Base-by-base conservation (phyloP, 2,329 filamentous ascomycete genomes). In the Geosmithia putterillii region DNA sequence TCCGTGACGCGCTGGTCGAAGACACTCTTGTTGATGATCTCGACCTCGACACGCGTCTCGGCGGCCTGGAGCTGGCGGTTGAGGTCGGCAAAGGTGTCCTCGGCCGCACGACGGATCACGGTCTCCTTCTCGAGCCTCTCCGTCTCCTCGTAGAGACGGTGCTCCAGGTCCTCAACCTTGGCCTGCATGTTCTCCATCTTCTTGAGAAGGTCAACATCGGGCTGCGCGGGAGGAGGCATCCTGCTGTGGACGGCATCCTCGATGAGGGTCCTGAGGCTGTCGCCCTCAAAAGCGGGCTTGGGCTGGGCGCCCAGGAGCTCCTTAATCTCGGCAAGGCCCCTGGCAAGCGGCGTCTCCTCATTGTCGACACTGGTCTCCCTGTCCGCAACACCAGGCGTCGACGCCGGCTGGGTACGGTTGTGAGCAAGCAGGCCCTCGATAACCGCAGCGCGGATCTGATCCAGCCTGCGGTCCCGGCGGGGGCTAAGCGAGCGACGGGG, bases 361-460 rank as follows among this genome's bases (percentile, higher is more conserved):
- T 38, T 36, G 17, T 72, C 70, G 1, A 60, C 46, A 4, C 48
- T 37, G 8, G 54, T 14, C 45, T 42, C 41, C 7, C 55, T 48
- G 8, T 51, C 43, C 19, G 54, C 45, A 10, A 59, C 51, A 15
- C 54, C 47, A 18, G 57, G 40, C 1, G 48, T 46, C 46, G 59
- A 56, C 9, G 56, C 58, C 14, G 57, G 53, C 40, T 61, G 59
- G 46, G 56, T 63, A 41, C 59, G 66, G 42, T 76, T 70, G 44
- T 81, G 75, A 9, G 67, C 57, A 19, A 71, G 70, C 36, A 95
- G 65, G 23, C 84, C 87, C 50, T 96, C 90, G 43, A 81, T 65
- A 21, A 90, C 73, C 38, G 78, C 76, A 20, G 69, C 67, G 43
- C 81, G 82, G 50, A 98, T 86, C 58, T 90, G 87, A 45, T 95